A percentile compares a stretch with the other conserved stretches of the same genome.
phyloP scores from a whole-genome alignment of 106 monocot genomes.

The Dendrobium nobile region DNA sequence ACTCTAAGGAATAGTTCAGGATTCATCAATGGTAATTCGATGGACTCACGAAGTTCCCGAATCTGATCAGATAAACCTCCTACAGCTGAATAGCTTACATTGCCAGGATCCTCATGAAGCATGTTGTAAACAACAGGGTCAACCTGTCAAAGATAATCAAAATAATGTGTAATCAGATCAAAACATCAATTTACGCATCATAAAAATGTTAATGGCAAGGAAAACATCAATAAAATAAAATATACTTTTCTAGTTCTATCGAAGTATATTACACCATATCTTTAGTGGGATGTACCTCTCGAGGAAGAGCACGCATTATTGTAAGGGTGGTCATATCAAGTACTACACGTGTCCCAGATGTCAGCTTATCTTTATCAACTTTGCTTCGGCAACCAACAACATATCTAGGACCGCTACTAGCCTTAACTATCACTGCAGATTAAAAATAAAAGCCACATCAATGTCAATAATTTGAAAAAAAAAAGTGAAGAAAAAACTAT shows the following conservation, averaged over 20 bases:
- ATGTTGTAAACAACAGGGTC: conserved; percentile 88
- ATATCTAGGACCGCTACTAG: conserved; percentile 99
- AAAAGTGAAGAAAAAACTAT: not conserved
- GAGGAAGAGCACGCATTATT: conserved; percentile 92
- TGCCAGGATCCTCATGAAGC: conserved; percentile 84
- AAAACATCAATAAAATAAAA: conserved; percentile 1
- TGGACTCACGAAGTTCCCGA: conserved; percentile 67
- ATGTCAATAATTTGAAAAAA: not conserved
- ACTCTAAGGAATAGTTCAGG: conserved; percentile 74
- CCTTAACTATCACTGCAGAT: conserved; percentile 84
- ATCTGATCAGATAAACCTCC: conserved; percentile 86
- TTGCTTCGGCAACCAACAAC: conserved; percentile 98
- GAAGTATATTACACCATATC: not conserved
- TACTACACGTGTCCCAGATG: conserved; percentile 91
- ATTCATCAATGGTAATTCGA: conserved; percentile 80
- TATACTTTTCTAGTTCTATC: not conserved
- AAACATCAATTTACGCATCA: not conserved
- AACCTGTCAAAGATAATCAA: conserved; percentile 30
- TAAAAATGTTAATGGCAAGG: not conserved
- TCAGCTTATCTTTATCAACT: conserved; percentile 91
- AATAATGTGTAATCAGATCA: not conserved
- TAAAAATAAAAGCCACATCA: not conserved
- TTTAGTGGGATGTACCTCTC: conserved; percentile 54
- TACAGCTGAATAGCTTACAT: conserved; percentile 79
- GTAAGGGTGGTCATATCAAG: conserved; percentile 99